Base-by-base conservation (phyloP, 176 grass and related monocot species). In the Cenchrus purpureus region DNA sequence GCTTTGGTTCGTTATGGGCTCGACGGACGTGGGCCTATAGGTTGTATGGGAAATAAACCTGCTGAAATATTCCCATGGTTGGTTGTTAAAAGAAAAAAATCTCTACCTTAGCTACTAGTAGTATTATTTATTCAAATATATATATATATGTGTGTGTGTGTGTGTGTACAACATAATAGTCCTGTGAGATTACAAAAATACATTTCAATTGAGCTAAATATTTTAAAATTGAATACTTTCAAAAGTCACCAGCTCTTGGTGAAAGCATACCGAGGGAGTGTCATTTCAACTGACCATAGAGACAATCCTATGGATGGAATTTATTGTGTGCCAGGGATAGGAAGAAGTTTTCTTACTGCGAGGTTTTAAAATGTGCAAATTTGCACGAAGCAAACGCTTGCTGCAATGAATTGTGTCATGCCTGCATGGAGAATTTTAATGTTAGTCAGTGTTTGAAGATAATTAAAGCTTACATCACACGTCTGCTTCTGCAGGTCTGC, bases 381-480 rank as follows among this genome's bases (percentile, higher is more conserved):
- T 13, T 72, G 67, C 46, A 52, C 32, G 58, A 15, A 44, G 19
- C 19, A 49, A 73, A 43, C 19, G 48, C 50, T 1, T 43, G 63
- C 73, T 63, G 73, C 2, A 43, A 63, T 45, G 31, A 76, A 78
- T 78, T 77, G 64, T 54, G 25, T 29, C 54, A 31, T 77, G 43
- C 42, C 11, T 52, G 49, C 66, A 62, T 51, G 45, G 28, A 16
- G 29, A 75, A 37, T 79, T 19, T 61, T 34, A 62, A 62, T 61
- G 55, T 48, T 32, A 34, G 45, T 45, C 28, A 19, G 4, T 75
- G 59, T 81, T 78, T 19, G 54, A 62, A 42, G 19, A 51, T 56
- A 32, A 32, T 32, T 32, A 13, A 34, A 45, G 51, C 56, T 77
- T 68, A 6, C 83, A n/a, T 68, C 73, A 77, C 63, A 67, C 63